A percentile compares a stretch with the other conserved stretches of the same genome.
These are phyloP conservation scores for Fusarium sp. DNA, from an alignment of 2,329 filamentous ascomycete species.

Conservation along the genomic window DNA sequence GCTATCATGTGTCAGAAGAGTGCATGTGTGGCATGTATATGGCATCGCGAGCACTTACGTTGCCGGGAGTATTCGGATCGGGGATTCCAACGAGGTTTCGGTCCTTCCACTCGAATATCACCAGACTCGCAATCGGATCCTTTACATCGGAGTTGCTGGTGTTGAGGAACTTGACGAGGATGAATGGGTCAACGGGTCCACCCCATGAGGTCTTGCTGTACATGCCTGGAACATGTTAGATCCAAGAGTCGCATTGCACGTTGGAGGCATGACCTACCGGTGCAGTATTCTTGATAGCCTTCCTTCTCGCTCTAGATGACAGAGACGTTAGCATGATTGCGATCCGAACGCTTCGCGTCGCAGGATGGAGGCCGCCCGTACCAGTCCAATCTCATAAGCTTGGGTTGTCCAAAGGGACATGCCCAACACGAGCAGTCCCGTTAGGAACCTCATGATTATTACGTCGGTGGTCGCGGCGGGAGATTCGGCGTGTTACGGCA, in stretches of 20 bases:
- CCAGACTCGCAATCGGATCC: conserved; percentile 81
- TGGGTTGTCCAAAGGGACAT: conserved; percentile 62
- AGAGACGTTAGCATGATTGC: conserved; percentile 33
- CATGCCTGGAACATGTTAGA: conserved; percentile 69
- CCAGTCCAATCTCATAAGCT: conserved; percentile 67
- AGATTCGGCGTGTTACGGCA: conserved; percentile 13
- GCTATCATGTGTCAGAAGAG: conserved; percentile 40
- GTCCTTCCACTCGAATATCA: conserved; percentile 96
- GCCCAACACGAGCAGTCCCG: conserved; percentile 60
- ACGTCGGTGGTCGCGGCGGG: conserved; percentile 7
- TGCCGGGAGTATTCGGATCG: conserved; percentile 59
- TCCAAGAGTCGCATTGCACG: not conserved
- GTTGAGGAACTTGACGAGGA: conserved; percentile 79
- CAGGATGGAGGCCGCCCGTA: conserved; percentile 45
- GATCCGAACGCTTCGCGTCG: not conserved
- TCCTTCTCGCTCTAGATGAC: conserved; percentile 73
- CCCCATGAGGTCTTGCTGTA: conserved; percentile 91
- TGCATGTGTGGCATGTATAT: not conserved
- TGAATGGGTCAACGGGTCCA: conserved; percentile 86
- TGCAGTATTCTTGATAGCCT: conserved; percentile 82
- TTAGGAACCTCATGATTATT: conserved; percentile 62
- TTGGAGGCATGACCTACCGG: conserved; percentile 53
- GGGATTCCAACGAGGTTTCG: conserved; percentile 78
- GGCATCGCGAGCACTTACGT: conserved; percentile 53
- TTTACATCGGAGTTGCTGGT: conserved; percentile 62